Base-by-base conservation (phyloP, 2,329 filamentous ascomycete genomes). In the Fusarium nanum region DNA sequence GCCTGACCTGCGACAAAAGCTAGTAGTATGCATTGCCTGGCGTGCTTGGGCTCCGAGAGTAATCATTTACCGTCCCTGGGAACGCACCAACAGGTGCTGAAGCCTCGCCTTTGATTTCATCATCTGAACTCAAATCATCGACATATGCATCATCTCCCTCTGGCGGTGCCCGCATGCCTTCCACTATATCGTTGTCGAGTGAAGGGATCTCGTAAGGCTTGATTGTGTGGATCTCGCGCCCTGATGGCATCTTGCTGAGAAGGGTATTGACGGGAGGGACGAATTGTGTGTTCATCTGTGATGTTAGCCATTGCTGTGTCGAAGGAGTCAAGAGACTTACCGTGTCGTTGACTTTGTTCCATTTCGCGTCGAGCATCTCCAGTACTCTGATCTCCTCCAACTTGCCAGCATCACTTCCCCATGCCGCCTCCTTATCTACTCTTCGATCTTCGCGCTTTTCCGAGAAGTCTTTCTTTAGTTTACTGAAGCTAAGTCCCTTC, bases 301-400 rank as follows among this genome's bases (percentile, higher is more conserved):
- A 14, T 30, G 22, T 67, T 59, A 75, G 68, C 62, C 40, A 55
- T 37, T 30, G 32, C 5, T 7, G 5, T 3, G 4, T 3, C 13
- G 8, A 41, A 1, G 0, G 11, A 14, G 6, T 8, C 12, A 4
- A 2, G 6, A 5, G 8, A 68, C 88, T 82, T 81, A 97, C 93
- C 20, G 93, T 97, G 79, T 98, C 93, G 76, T 99, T 99, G 80
- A 94, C 89, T 81, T 94, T 96, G 67, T 88, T 89, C 95, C 96
- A 98, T 78, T 97, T 98, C 40, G 85, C 86, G 73, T 97, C 88
- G 34, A 99, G 82, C 89, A 96, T 93, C 74, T 96, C 92, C 54
- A 98, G 85, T 4, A 98, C 91, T 58, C 94, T 86, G 3, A 86
- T 89, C 81, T 99, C 96, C 78, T 98, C 96, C 20, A 93, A 81